Percentiles rank a stretch among this genome's conserved stretches.
Conservation (phyloP, 345 rosid species). For the Syzygium grande region DNA sequence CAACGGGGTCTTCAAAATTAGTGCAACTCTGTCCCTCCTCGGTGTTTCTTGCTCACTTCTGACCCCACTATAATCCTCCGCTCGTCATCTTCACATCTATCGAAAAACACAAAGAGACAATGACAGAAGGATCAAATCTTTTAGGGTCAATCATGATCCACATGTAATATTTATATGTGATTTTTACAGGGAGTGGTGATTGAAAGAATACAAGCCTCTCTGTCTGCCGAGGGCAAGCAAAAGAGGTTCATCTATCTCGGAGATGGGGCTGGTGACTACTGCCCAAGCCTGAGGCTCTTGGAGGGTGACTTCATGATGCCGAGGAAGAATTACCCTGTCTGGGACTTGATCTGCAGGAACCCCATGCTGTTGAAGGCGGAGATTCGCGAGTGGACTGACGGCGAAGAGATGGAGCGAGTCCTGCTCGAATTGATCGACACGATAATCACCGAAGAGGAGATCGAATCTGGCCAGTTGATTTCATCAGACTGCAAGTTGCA, state of each 20-base stretch:
- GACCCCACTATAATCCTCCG: background rate
- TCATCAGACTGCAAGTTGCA: constrained; percentile 48
- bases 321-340: constrained; percentile 73
- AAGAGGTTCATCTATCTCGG: constrained; percentile 65
- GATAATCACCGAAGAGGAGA: constrained; percentile 10
- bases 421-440: constrained; percentile 25
- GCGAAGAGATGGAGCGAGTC: constrained; percentile 43
- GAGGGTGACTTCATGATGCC: constrained; percentile 64
- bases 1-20: background rate
- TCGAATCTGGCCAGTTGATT: constrained; percentile 4
- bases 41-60: background rate
- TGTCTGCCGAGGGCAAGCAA: constrained; percentile 33
- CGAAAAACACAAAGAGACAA: background rate
- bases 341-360: constrained; percentile 60
- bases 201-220: constrained; percentile 57
- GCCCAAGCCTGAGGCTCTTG: constrained; percentile 64
- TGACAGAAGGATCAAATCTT: background rate
- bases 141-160: background rate
- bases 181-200: constrained; percentile 41
- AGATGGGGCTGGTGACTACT: constrained; percentile 80
- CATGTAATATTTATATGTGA: too few relatives aligned
- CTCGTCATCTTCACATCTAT: background rate
- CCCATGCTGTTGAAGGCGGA: constrained; percentile 49
- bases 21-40: background rate
- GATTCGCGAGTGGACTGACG: constrained; percentile 71